Base-by-base conservation (phyloP, 129 eudicot genomes). In the Mikania micrantha region DNA sequence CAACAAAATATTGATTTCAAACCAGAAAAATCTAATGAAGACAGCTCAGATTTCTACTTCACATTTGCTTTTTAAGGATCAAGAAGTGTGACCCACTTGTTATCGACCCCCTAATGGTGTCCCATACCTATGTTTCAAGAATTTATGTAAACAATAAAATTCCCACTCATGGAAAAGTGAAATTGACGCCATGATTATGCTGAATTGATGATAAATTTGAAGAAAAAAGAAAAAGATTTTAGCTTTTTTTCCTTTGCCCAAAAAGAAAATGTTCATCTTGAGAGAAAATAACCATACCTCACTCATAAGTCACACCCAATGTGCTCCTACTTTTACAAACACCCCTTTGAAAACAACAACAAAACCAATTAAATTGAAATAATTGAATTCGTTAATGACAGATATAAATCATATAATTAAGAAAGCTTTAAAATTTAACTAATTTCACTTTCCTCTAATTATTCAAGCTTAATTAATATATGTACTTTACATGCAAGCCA, bases 201-300 rank as follows among this genome's bases (percentile, higher is more conserved):
- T 57, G 39, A 49, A 67, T 27, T 24, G 69, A 60, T 11, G 80
- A 75, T 47, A 75, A 75, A 32, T 60, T 25, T 60, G 45, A 44
- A 25, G 54, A 16, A 31, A 25, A 68, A 47, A 48, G 65, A 60
- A 45, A 47, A 60, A 67, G 40, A 60, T 56, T 53, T 62, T 20
- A 65, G 59, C 72, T 45, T 41, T 74, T n/a, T 74, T 54, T 28
- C 52, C 50, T 57, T 32, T 35, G 66, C 71, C 28, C 42, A 28
- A n/a, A 61, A 66, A 61, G 59, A 68, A 32, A 59, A 13, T 20
- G 11, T 41, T 50, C 25, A 38, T 50, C 45, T 65, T 76, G 59
- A 66, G 60, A 35, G 27, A 67, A 71, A 68, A 76, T n/a, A 80
- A 69, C 63, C 78, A 77, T 67, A 76, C 62, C 78, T 66, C 78